phyloP scores from a whole-genome alignment of 2,329 filamentous ascomycete genomes.

The Fusarium phyllophilum region DNA sequence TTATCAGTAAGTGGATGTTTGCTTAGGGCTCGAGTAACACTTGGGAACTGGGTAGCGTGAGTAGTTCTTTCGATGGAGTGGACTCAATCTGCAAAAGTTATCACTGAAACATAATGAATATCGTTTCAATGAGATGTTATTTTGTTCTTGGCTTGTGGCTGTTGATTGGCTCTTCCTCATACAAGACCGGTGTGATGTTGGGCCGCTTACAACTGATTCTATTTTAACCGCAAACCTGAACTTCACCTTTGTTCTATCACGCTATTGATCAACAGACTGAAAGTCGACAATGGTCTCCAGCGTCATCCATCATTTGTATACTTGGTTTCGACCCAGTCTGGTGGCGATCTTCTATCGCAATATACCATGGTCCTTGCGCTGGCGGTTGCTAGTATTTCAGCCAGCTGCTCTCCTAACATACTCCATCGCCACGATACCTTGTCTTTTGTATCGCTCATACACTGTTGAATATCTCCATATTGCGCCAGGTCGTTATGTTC shows the following conservation, averaged over 20 bases:
- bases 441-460: constrained; percentile 51
- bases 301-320: constrained; percentile 22
- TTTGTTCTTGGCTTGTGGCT: not conserved
- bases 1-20: not conserved
- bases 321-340: constrained; percentile 43
- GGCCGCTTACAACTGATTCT: constrained; percentile 18
- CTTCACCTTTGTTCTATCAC: not conserved
- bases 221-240: not conserved
- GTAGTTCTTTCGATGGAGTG: not conserved
- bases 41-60: not conserved
- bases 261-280: rapidly evolving
- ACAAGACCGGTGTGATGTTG: constrained; percentile 10
- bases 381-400: constrained; percentile 56
- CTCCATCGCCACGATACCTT: constrained; percentile 49
- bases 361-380: constrained; percentile 53
- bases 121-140: not conserved
- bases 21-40: not conserved
- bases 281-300: not conserved
- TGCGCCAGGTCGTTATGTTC: constrained; percentile 37
- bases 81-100: not conserved
- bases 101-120: not conserved
- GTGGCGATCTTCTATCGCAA: constrained; percentile 50
- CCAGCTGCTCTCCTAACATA: constrained; percentile 53
- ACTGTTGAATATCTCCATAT: constrained; percentile 49
- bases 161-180: not conserved